Evolutionary conservation across 257 asterid species (phyloP).

Genomic region (Fraxinus cuspidata): DNA sequence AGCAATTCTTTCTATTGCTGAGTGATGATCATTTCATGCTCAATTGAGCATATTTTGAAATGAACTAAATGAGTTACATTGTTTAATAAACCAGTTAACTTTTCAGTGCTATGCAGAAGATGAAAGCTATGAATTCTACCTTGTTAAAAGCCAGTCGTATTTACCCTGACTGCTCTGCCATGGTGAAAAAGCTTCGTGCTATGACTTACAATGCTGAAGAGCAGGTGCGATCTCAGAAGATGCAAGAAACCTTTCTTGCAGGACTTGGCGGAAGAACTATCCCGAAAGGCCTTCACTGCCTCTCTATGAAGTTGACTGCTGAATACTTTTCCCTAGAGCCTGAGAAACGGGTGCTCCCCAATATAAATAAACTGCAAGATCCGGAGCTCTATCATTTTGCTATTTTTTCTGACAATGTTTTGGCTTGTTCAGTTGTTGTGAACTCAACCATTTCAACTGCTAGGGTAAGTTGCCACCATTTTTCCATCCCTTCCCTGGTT

Average conservation of each 20-base stretch:
- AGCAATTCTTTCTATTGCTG: neutral
- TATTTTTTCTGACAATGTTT: conserved; percentile 81
- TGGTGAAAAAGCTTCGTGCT: conserved; percentile 83
- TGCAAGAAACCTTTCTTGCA: conserved; percentile 68
- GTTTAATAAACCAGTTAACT: conserved; percentile 7
- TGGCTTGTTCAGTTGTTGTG: conserved; percentile 94
- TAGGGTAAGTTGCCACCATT: conserved; percentile 44
- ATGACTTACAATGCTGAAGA: conserved; percentile 86
- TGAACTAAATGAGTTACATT: neutral
- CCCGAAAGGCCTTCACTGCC: conserved; percentile 90
- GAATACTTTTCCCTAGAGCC: conserved; percentile 74
- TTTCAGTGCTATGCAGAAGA: conserved; percentile 84
- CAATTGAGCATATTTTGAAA: neutral
- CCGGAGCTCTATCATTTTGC: conserved; percentile 78
- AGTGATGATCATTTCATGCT: neutral
- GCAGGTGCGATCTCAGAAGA: conserved; percentile 67
- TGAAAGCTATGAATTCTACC: conserved; percentile 82
- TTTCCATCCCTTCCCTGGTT: conserved; percentile 11
- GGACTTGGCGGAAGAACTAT: conserved; percentile 84
- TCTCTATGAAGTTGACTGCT: conserved; percentile 81
- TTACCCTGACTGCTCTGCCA: conserved; percentile 84
- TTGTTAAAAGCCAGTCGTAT: conserved; percentile 70
- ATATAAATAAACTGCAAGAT: conserved; percentile 55
- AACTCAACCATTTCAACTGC: conserved; percentile 80
- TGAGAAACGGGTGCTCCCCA: conserved; percentile 56